A percentile compares a stretch with the other conserved stretches of the same genome.
These are phyloP conservation scores for Balansia obtecta DNA, from an alignment of 2,329 filamentous ascomycete species.

Conservation along the genomic window DNA sequence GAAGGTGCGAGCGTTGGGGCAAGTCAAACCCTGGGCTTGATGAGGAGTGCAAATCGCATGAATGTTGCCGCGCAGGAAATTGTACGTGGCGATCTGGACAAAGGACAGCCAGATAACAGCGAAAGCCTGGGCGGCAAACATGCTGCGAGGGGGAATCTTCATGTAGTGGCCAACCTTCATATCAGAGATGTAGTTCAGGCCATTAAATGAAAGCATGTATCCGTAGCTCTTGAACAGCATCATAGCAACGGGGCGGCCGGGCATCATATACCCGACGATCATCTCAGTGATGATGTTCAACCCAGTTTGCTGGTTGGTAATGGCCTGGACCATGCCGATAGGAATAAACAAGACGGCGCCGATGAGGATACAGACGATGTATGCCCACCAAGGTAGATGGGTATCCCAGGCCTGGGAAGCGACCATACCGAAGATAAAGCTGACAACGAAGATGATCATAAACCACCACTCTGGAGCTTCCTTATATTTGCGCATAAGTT, in stretches of 20 bases:
- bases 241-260: constrained; percentile 34
- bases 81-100: constrained; percentile 25
- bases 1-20: constrained; percentile 45
- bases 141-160: constrained; percentile 38
- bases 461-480: constrained; percentile 49
- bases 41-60: constrained; percentile 35
- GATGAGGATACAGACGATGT: constrained; percentile 27
- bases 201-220: constrained; percentile 34
- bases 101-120: constrained; percentile 27
- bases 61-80: constrained; percentile 34
- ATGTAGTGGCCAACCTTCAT: constrained; percentile 41
- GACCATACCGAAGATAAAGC: constrained; percentile 35
- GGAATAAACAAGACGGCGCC: constrained; percentile 29
- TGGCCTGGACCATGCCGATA: constrained; percentile 32
- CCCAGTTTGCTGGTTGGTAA: constrained; percentile 36
- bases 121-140: constrained; percentile 33
- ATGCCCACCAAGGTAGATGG: constrained; percentile 31
- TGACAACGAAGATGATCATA: constrained; percentile 27
- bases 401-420: constrained; percentile 24
- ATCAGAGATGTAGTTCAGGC: constrained; percentile 33
- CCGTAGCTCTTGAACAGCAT: constrained; percentile 37
- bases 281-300: constrained; percentile 37
- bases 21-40: constrained; percentile 39
- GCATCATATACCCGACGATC: constrained; percentile 35
- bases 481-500: constrained; percentile 44